Percentiles rank a stretch among this genome's conserved stretches.
These are phyloP conservation scores for Colletotrichum lupini DNA, from an alignment of 2,329 filamentous ascomycete genomes.

Conservation along the genomic window DNA sequence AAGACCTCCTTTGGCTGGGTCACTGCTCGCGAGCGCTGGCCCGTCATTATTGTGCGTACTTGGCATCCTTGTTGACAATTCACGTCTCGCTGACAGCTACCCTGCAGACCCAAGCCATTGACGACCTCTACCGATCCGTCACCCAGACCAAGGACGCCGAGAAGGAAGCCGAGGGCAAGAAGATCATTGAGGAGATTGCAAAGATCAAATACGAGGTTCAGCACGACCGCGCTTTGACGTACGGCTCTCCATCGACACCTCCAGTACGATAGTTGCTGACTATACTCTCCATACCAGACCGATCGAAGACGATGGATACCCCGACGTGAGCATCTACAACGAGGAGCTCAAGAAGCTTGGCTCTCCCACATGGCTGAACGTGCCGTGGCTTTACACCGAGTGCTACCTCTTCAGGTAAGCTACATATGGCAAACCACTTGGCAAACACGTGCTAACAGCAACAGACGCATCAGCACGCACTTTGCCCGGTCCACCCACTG, in stretches of 20 bases:
- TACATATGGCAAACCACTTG: background rate
- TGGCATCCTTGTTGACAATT: background rate
- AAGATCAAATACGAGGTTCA: constrained; percentile 94
- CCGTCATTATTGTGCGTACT: constrained; percentile 82
- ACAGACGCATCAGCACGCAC: constrained; percentile 78
- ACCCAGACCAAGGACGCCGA: constrained; percentile 68
- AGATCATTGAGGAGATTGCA: constrained; percentile 81
- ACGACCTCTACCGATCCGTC: constrained; percentile 88
- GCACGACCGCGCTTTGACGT: constrained; percentile 85
- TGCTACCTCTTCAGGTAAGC: constrained; percentile 89
- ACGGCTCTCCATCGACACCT: constrained; percentile 44
- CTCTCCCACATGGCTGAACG: constrained; percentile 82
- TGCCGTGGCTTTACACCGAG: constrained; percentile 90
- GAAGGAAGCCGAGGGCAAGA: constrained; percentile 84
- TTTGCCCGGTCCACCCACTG: constrained; percentile 84
- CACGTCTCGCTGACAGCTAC: constrained; percentile 36
- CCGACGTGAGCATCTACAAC: constrained; percentile 87
- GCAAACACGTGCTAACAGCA: background rate
- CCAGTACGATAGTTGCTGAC: background rate
- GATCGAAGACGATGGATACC: constrained; percentile 78
- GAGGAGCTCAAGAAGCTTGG: constrained; percentile 81
- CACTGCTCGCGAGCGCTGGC: constrained; percentile 91
- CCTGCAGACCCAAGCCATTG: constrained; percentile 85
- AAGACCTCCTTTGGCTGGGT: constrained; percentile 86
- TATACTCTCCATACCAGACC: constrained; percentile 61